phyloP scores from a whole-genome alignment of 2,329 filamentous ascomycete genomes.

The Parafenestella ontariensis region DNA sequence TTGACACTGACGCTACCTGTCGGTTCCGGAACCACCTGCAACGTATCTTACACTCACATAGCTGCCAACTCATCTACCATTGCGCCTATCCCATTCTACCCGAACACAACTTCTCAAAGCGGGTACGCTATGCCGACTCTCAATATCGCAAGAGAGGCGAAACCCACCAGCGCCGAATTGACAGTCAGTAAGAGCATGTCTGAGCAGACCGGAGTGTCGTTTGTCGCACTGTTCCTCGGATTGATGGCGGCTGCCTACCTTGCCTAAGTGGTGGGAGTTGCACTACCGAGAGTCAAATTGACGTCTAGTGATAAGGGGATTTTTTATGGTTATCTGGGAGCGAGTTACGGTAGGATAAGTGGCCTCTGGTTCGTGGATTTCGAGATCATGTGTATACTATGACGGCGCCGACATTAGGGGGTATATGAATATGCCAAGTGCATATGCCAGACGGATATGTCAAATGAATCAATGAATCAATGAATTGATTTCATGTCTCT shows the following conservation, averaged over 20 bases:
- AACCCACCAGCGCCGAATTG: neutral
- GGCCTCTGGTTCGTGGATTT: constrained; percentile 1
- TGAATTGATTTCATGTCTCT: neutral
- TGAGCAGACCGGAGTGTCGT: constrained; percentile 5
- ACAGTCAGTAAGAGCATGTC: constrained; percentile 2
- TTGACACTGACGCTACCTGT: neutral
- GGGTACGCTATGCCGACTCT: constrained; percentile 12
- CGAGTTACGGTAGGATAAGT: constrained; percentile 1
- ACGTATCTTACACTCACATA: neutral
- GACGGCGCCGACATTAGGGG: neutral
- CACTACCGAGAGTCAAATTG: neutral
- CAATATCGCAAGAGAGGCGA: constrained; percentile 7
- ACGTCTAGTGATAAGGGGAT: neutral
- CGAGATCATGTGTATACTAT: neutral
- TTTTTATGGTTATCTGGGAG: neutral
- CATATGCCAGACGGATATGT: no score
- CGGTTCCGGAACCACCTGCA: neutral
- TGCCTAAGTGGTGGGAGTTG: neutral
- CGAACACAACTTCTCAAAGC: constrained; percentile 11
- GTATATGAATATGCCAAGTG: neutral
- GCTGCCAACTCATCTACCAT: constrained; percentile 1
- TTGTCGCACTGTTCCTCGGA: constrained; percentile 10
- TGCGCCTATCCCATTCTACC: constrained; percentile 9
- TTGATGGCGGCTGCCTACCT: constrained; percentile 8
- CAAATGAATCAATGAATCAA: neutral